Base-by-base conservation (phyloP, 805 yeast genomes). In the Ogataea wickerhamii region DNA sequence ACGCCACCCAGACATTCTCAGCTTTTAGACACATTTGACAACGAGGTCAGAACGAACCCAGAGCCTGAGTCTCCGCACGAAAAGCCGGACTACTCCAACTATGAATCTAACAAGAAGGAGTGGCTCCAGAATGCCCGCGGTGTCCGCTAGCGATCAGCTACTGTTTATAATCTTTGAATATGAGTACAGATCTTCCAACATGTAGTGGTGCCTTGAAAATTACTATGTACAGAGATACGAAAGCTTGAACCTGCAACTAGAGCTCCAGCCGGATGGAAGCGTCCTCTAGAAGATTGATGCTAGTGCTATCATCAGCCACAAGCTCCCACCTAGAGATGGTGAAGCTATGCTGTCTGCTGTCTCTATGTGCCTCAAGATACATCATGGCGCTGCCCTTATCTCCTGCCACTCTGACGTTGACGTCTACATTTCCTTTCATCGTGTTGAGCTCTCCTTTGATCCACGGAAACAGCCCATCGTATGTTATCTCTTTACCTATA, bases 401-500 rank as follows among this genome's bases (percentile, higher is more conserved):
- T 8, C 98, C 98, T 49, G 71, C 71, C 25, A 87, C 84, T 24
- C 70, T 63, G 52, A 87, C 88, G 20, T 61, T 60, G 45, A 93
- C 76, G 58, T 91, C 83, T 28, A 93, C 83, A 14, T 74, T 68
- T 18, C 96, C 96, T 44, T 78, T 72, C 44, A 87, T 87, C 20
- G 93, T 87, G 51, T 89, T 87, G 47, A 93, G 67, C 31, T 78
- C 76, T 10, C 98, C 98, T 40, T 71, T 65, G 42, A 91, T 80
- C 96, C 96, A 93, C 4, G 98, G 98, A 67, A 81, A 75, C 24
- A 83, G 64, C 19, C 81, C 78, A 20, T 77, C 74, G 56, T 82
- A 87, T 26, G 78, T 78, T 46, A 91, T 84, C 52, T 84, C 80
- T 32, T 74, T 76, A 14, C 98, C 98, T 32, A 91, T 65, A 2